Evolutionary conservation across 2,329 filamentous ascomycete species (phyloP), one percentile per base, ranked within the genome.

Genomic region (Aspergillus sp.): DNA sequence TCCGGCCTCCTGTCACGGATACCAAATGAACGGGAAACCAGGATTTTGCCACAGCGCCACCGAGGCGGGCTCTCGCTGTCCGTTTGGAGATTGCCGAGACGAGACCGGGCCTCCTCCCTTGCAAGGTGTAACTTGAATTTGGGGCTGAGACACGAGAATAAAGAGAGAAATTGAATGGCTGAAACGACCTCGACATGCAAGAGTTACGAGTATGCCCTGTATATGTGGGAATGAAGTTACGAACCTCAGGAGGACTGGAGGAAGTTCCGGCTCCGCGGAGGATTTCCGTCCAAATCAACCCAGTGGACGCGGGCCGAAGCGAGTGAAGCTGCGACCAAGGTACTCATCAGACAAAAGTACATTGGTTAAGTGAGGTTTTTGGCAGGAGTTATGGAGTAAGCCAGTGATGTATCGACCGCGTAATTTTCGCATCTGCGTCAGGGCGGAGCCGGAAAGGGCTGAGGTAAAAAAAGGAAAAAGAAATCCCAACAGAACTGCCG

Each of bases 11-110:
- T 11, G 27, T 31, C 27, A 31, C 27, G 9, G 27, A 31, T 31
- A 31, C 44, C 27, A 14, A 43, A 41, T 43, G 24, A n/a, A 52
- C n/a, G 37, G 46, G 19, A 19, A 23, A 37, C 35, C 15, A 19
- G 24, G 23, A 33, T 19, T 44, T 52, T 23, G 49, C 49, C 49
- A 52, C 49, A 15, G 49, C 49, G 49, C 49, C 49, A 52, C 49
- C 15, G 21, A 17, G 14, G 49, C 21, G 24, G 24, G 23, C 37
- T 33, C 17, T 50, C 35, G 9, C 15, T 37, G 35, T 37, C 35
- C n/a, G 12, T 37, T 37, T 37, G 35, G 12, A 37, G 35, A 37
- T 12, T 37, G 35, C 9, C 5, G 23, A 24, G 23, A 31, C 9
- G 35, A 37, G 2, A 37, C 35, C 12, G 7, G 12, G 6, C 35